These are phyloP conservation scores for Beauveria pseudobassiana DNA, from an alignment of 2,329 filamentous ascomycete genomes.

Conservation along the genomic window DNA sequence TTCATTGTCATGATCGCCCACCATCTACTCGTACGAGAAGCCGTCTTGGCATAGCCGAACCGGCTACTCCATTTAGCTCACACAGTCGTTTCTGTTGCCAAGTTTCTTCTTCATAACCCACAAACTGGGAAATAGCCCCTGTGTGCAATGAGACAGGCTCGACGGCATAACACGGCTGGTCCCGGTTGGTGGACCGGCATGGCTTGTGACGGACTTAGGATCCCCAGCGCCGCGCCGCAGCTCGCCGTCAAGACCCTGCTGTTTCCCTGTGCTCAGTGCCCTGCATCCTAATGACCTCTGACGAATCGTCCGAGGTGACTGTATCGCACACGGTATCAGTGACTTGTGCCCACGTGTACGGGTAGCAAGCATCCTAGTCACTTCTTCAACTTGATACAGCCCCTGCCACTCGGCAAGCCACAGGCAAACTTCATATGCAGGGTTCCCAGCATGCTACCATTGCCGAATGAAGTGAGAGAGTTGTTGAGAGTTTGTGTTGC, in stretches of 20 bases:
- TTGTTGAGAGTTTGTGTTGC: neutral
- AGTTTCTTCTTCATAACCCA: too few relatives aligned
- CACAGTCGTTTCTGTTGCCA: neutral
- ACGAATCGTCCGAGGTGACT: neutral
- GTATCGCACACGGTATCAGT: neutral
- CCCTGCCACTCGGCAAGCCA: neutral
- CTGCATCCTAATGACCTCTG: neutral
- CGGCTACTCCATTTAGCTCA: neutral
- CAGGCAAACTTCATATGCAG: neutral
- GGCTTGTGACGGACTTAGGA: neutral
- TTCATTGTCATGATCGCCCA: neutral
- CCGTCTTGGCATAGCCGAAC: neutral
- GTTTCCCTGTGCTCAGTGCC: neutral
- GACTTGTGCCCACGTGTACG: conserved; percentile 1
- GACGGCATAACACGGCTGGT: neutral
- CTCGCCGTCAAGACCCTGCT: neutral
- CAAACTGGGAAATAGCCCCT: neutral
- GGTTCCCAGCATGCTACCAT: too few relatives aligned
- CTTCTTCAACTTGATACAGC: neutral
- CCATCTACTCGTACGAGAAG: neutral
- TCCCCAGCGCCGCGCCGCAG: neutral
- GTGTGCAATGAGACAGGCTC: neutral
- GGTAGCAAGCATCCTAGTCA: neutral
- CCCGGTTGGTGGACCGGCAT: neutral
- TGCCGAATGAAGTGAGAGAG: too few relatives aligned